A percentile compares a stretch with the other conserved stretches of the same genome.
Evolutionary conservation across 495 filamentous ascomycete genomes (phyloP).

Genomic region (Schizothecium vesticola): DNA sequence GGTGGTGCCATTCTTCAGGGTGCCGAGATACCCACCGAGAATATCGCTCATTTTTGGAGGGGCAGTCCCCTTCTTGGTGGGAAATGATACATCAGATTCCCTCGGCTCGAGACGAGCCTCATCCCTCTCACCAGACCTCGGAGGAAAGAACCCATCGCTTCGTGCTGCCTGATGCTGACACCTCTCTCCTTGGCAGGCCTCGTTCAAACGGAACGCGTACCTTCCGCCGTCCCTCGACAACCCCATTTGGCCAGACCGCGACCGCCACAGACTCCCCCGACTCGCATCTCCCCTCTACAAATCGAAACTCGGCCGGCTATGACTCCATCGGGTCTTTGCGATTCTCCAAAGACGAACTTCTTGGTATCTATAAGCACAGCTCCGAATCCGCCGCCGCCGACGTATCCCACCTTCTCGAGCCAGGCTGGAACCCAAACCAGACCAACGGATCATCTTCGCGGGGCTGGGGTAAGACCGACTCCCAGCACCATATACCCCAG

Average conservation of each 20-base stretch:
- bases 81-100: neutral
- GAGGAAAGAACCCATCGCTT: neutral
- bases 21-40: neutral
- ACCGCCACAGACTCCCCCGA: slow-evolving; percentile 20
- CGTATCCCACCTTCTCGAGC: slow-evolving; percentile 60
- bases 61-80: neutral
- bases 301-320: slow-evolving; percentile 32
- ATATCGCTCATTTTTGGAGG: neutral
- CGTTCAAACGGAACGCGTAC: slow-evolving; percentile 74
- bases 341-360: slow-evolving; percentile 79
- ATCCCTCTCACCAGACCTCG: neutral
- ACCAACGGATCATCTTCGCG: slow-evolving; percentile 56
- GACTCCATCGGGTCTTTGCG: slow-evolving; percentile 41
- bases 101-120: neutral
- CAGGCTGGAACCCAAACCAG: slow-evolving; percentile 69
- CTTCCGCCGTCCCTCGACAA: slow-evolving; percentile 73
- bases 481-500: slow-evolving; percentile 52
- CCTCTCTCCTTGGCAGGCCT: slow-evolving; percentile 40
- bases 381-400: slow-evolving; percentile 54
- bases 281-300: slow-evolving; percentile 9
- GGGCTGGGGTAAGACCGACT: slow-evolving; percentile 72
- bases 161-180: slow-evolving; percentile 1
- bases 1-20: neutral
- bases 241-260: slow-evolving; percentile 37
- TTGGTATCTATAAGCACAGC: slow-evolving; percentile 65